phyloP scores from a whole-genome alignment of 2,329 filamentous ascomycete species.

The Epicoccum nigrum region DNA sequence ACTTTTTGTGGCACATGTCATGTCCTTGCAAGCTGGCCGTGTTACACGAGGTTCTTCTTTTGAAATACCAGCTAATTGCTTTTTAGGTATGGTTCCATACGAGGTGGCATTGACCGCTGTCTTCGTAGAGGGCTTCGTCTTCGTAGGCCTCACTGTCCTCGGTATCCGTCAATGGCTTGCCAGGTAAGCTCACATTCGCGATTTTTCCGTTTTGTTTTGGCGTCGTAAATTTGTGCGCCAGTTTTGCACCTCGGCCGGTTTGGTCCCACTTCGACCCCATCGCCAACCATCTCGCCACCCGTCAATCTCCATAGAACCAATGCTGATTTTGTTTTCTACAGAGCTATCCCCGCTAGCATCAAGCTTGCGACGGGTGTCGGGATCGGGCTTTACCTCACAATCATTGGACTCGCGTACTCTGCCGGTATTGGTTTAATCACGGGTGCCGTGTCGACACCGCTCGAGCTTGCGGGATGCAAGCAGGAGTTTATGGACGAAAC shows the following conservation, averaged over 20 bases:
- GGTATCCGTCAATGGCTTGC: constrained; percentile 74
- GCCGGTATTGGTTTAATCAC: constrained; percentile 82
- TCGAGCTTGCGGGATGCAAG: constrained; percentile 77
- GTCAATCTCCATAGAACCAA: constrained; percentile 60
- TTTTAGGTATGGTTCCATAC: constrained; percentile 67
- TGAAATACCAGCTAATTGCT: constrained; percentile 25
- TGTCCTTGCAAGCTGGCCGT: constrained; percentile 1
- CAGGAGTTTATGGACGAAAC: constrained; percentile 51
- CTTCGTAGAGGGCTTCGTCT: constrained; percentile 87
- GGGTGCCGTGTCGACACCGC: constrained; percentile 69
- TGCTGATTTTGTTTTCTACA: constrained; percentile 54
- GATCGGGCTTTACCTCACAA: constrained; percentile 80
- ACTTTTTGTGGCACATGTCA: constrained; percentile 22
- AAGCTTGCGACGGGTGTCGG: constrained; percentile 86
- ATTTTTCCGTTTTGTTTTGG: constrained; percentile 12
- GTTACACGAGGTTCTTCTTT: constrained; percentile 6
- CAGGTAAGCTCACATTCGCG: constrained; percentile 23
- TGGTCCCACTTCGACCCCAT: constrained; percentile 17
- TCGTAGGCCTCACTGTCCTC: constrained; percentile 75
- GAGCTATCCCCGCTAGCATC: constrained; percentile 81
- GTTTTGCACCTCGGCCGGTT: constrained; percentile 15
- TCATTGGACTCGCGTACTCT: constrained; percentile 78
- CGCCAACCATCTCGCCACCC: constrained; percentile 14
- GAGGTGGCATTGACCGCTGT: constrained; percentile 80
- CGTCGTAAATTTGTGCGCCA: constrained; percentile 16